Evolutionary conservation across 2,329 filamentous ascomycete genomes (phyloP).

Genomic region (Fusarium miscanthi): DNA sequence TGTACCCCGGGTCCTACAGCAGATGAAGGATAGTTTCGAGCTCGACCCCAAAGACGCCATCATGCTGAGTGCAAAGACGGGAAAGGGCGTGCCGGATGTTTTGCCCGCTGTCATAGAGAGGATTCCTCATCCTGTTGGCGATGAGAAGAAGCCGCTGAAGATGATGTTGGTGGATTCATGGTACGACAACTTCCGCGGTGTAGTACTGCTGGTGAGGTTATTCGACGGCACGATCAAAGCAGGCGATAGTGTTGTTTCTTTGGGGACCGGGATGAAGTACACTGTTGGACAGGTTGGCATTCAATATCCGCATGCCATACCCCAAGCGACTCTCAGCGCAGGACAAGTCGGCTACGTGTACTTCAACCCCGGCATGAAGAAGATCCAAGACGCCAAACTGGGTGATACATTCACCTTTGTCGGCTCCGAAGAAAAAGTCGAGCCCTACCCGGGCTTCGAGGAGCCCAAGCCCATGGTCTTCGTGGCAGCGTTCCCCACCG

Average conservation of each 20-base stretch:
- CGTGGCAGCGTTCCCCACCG: constrained; percentile 93
- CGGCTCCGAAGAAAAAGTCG: constrained; percentile 78
- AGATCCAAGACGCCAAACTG: constrained; percentile 92
- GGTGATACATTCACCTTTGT: constrained; percentile 93
- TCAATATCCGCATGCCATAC: constrained; percentile 88
- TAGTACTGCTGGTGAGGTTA: constrained; percentile 88
- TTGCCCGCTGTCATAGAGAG: constrained; percentile 87
- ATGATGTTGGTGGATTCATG: constrained; percentile 95
- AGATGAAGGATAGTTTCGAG: constrained; percentile 89
- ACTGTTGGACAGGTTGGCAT: constrained; percentile 96
- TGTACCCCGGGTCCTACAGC: constrained; percentile 83
- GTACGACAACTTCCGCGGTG: constrained; percentile 97
- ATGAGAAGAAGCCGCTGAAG: constrained; percentile 77
- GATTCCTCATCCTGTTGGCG: constrained; percentile 83
- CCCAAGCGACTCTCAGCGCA: constrained; percentile 82
- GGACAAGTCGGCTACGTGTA: constrained; percentile 97
- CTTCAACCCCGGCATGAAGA: constrained; percentile 99
- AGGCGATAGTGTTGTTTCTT: constrained; percentile 87
- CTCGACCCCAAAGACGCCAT: constrained; percentile 78
- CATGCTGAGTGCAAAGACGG: constrained; percentile 91
- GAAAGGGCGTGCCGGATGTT: constrained; percentile 84
- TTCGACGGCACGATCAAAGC: constrained; percentile 88
- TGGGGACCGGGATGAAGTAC: constrained; percentile 90
- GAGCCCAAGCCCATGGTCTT: constrained; percentile 99
- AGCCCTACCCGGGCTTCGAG: constrained; percentile 90